phyloP scores from a whole-genome alignment of 2,329 filamentous ascomycete genomes.

The Parastagonospora nodorum region DNA sequence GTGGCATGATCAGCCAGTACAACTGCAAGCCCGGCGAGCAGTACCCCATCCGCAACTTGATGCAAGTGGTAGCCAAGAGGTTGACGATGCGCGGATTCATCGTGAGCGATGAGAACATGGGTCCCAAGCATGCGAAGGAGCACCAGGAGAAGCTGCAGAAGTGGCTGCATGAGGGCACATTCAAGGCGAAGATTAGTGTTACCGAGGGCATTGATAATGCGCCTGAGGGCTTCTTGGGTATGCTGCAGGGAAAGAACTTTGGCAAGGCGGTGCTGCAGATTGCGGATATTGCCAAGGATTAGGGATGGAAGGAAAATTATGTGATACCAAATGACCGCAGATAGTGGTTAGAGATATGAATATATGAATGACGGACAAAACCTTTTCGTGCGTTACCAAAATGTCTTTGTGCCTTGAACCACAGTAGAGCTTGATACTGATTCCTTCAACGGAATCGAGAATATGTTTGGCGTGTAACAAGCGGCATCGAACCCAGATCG shows the following conservation, averaged over 20 bases:
- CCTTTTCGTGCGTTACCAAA: too few relatives aligned
- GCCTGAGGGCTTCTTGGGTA: slow-evolving; percentile 72
- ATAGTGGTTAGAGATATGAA: too few relatives aligned
- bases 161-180: slow-evolving; percentile 76
- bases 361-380: too few relatives aligned
- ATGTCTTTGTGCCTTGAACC: too few relatives aligned
- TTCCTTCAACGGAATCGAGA: too few relatives aligned
- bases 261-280: slow-evolving; percentile 83
- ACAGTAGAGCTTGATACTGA: too few relatives aligned
- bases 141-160: slow-evolving; percentile 76
- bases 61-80: slow-evolving; percentile 69
- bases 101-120: slow-evolving; percentile 68
- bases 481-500: too few relatives aligned
- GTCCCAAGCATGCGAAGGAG: slow-evolving; percentile 68
- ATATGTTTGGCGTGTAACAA: too few relatives aligned
- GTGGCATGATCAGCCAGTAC: slow-evolving; percentile 77
- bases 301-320: too few relatives aligned
- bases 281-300: slow-evolving; percentile 42
- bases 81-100: slow-evolving; percentile 78
- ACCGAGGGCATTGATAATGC: slow-evolving; percentile 80
- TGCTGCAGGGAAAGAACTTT: slow-evolving; percentile 80
- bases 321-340: too few relatives aligned
- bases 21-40: slow-evolving; percentile 63
- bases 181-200: slow-evolving; percentile 71
- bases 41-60: slow-evolving; percentile 71